Evolutionary conservation across 140 eudicot genomes (phyloP), one percentile per base, ranked within the genome.

Genomic region (Erigeron philadelphicus): DNA sequence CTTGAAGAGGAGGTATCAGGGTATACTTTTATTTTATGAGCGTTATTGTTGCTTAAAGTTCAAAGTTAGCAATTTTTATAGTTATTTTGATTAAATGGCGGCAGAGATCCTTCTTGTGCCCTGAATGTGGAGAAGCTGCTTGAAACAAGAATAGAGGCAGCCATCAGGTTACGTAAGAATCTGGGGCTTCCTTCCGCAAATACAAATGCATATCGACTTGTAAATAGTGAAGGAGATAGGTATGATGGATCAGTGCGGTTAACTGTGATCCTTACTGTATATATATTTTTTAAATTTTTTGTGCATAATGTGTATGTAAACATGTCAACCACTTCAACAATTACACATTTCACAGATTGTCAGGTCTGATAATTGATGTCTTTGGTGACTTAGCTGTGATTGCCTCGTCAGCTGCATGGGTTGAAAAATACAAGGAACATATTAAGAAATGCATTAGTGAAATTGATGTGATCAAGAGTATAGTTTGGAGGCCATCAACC

Each of bases 361-460:
- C 98, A 7, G 98, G 98, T 45, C 95, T 93, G 72, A 86, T 93
- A 59, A 76, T 93, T 75, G 98, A 93, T 83, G 79, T 93, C 5
- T 93, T 88, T 76, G 96, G 89, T 19, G 90, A 89, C 74, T 77
- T 84, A 74, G 98, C 98, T 64, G 96, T 89, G 13, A 48, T 93
- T 19, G 98, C 98, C 21, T 89, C 98, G 50, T 93, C 96, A 11
- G 98, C 98, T 46, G 98, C 98, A 23, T 93, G 98, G 98, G 94
- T 93, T 75, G 96, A 93, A 77, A 93, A 83, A 70, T 86, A 86
- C 81, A 84, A 83, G 87, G 77, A 84, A 52, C 88, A 83, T 64
- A 93, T 93, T 71, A 83, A 61, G 76, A 81, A 57, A 64, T 89
- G 83, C 74, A 70, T 93, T 59, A 80, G 75, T 74, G 81, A 70